These are phyloP conservation scores for Striga hermonthica DNA, from an alignment of 305 asterid species.

Conservation along the genomic window DNA sequence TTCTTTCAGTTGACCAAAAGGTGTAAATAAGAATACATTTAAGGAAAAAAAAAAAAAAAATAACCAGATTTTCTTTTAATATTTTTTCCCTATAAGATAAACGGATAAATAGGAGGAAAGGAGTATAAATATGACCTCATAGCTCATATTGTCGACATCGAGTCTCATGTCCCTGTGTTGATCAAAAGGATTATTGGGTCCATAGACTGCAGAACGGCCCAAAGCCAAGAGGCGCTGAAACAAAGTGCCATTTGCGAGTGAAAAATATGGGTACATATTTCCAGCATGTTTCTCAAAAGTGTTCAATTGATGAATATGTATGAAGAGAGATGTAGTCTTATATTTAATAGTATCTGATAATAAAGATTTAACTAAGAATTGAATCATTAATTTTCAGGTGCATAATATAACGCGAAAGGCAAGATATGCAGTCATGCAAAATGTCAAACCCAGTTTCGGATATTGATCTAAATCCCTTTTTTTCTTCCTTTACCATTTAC, in stretches of 20 bases:
- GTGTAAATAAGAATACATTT: not conserved
- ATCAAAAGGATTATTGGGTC: conserved; percentile 48
- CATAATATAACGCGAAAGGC: not conserved
- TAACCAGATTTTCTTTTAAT: not conserved
- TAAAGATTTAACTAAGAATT: not conserved
- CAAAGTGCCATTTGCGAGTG: conserved; percentile 18
- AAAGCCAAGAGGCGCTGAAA: conserved; percentile 45
- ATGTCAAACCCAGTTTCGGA: not conserved
- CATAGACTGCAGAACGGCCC: conserved; percentile 41
- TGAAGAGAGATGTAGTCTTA: too few species aligned
- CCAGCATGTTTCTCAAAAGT: not conserved
- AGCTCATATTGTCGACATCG: conserved; percentile 65
- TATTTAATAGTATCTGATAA: not conserved
- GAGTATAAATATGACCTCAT: conserved; percentile 47
- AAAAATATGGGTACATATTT: conserved; percentile 1
- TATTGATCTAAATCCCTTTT: not conserved
- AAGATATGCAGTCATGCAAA: not conserved
- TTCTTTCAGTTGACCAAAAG: conserved; percentile 19
- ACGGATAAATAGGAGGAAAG: not conserved
- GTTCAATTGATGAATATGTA: not conserved
- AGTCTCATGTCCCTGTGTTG: conserved; percentile 64
- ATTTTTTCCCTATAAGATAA: not conserved
- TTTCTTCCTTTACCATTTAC: not conserved
- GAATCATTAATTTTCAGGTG: not conserved
- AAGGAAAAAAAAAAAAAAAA: not conserved